A percentile compares a stretch with the other conserved stretches of the same genome.
phyloP scores from a whole-genome alignment of 129 eudicot genomes.

The Centrapalus pauciflorus region DNA sequence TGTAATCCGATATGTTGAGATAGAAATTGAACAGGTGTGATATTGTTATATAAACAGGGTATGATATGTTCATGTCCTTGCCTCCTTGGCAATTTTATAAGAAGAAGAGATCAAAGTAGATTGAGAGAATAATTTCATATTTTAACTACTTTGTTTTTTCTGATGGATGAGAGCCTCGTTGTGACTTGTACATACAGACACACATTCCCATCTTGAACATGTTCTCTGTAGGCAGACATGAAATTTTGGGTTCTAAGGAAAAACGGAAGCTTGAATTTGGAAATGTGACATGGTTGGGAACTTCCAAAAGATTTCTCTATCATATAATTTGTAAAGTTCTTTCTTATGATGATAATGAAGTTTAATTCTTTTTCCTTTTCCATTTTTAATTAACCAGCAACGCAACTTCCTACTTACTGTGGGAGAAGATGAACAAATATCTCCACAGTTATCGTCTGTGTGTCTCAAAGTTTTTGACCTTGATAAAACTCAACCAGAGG shows the following conservation, averaged over 20 bases:
- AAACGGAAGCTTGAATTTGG: slow-evolving; percentile 4
- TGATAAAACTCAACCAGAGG: slow-evolving; percentile 79
- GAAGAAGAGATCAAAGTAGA: neutral
- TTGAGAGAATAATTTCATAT: neutral
- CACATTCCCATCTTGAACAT: neutral
- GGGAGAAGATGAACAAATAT: slow-evolving; percentile 86
- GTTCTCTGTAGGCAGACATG: neutral
- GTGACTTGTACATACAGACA: neutral
- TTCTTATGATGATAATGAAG: slow-evolving; percentile 4
- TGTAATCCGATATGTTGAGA: neutral
- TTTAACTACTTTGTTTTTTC: neutral
- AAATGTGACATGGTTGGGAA: neutral
- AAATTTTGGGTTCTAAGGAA: neutral
- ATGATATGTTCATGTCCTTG: neutral
- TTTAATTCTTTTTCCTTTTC: neutral
- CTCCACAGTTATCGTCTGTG: slow-evolving; percentile 66
- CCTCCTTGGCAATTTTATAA: neutral
- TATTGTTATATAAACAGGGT: neutral
- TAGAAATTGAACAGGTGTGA: neutral
- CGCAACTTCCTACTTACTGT: slow-evolving; percentile 84
- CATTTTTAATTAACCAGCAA: slow-evolving; percentile 55
- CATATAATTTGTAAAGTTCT: neutral
- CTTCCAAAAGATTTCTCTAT: neutral
- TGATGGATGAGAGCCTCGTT: too few species aligned
- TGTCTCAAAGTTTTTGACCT: slow-evolving; percentile 94